Evolutionary conservation across 2,329 filamentous ascomycete species (phyloP), one percentile per base, ranked within the genome.

Genomic region (Domatiomyces globalis): DNA sequence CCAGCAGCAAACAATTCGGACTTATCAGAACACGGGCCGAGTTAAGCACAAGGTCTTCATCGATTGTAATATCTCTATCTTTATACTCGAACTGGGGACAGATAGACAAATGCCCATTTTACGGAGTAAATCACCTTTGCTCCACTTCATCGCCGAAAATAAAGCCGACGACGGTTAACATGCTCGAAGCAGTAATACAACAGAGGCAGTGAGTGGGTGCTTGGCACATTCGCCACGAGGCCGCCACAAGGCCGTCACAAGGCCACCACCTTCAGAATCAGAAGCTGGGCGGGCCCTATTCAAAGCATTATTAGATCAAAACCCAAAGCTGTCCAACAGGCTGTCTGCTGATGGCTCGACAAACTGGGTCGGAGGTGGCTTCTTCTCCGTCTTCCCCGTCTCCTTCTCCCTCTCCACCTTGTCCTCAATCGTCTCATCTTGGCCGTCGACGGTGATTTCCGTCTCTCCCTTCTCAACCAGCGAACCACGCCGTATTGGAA

Each of bases 331-430:
- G 72, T 96, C 90, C 61, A 96, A 73, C 63, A 98, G 69, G 53
- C 87, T 90, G 65, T 80, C 87, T 25, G 85, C 78, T 69, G 94
- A 88, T n/a, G 92, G 92, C 67, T 98, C 92, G 61, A 94, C 77
- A 65, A 96, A 96, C 56, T 83, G 81, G 18, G 84, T 87, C 1
- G 87, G 81, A 15, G 82, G 75, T 12, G 78, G 74, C 61, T 83
- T 77, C 54, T 71, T 68, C 58, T 66, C 63, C 29, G 62, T 54
- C 25, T 62, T 57, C 22, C n/a, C n/a, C n/a, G n/a, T n/a, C 67
- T 61, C 54, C 65, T 17, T 46, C 47, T 39, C 45, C 60, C 67
- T 60, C 51, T 63, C 67, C 62, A 73, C 58, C 63, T 71, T 46
- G 63, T 69, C 63, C 65, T 72, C 62, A 69, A 67, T 50, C 46